Percentiles rank a stretch among this genome's conserved stretches.
Conservation (phyloP, 2,329 filamentous ascomycete genomes). For the Colletotrichum noveboracense region DNA sequence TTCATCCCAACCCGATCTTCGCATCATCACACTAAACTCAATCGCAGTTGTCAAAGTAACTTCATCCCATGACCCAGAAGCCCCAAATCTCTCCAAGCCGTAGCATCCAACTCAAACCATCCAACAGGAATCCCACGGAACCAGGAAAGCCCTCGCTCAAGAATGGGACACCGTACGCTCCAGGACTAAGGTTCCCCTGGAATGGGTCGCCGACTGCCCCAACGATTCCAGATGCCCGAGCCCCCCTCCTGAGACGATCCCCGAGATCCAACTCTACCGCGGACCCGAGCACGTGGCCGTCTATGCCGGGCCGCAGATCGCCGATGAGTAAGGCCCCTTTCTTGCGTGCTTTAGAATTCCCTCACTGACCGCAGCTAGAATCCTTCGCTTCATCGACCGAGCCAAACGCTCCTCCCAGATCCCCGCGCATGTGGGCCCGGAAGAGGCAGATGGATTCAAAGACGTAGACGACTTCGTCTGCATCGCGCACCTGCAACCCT, state of each 20-base stretch:
- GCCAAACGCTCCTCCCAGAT: conserved; percentile 28
- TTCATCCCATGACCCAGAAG: neutral
- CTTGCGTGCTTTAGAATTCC: neutral
- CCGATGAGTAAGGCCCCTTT: neutral
- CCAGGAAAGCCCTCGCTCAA: neutral
- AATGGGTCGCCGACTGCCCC: neutral
- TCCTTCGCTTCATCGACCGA: conserved; percentile 29
- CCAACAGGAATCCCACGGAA: neutral
- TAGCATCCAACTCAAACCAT: neutral
- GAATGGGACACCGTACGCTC: conserved; percentile 4
- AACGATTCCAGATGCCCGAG: neutral
- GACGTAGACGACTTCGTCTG: conserved; percentile 36
- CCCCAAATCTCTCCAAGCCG: neutral
- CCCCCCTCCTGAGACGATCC: neutral
- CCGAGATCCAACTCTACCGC: neutral
- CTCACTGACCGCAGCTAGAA: conserved; percentile 15
- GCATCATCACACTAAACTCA: neutral
- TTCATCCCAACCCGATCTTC: neutral
- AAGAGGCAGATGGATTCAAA: conserved; percentile 29
- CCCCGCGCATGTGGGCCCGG: conserved; percentile 22
- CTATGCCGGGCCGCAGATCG: neutral
- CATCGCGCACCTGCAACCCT: conserved; percentile 29
- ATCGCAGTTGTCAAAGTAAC: neutral
- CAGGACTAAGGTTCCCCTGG: neutral
- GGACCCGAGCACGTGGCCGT: neutral